A percentile compares a stretch with the other conserved stretches of the same genome.
phyloP scores from a whole-genome alignment of 2,329 filamentous ascomycete genomes.

The Bipolaris gigantea region DNA sequence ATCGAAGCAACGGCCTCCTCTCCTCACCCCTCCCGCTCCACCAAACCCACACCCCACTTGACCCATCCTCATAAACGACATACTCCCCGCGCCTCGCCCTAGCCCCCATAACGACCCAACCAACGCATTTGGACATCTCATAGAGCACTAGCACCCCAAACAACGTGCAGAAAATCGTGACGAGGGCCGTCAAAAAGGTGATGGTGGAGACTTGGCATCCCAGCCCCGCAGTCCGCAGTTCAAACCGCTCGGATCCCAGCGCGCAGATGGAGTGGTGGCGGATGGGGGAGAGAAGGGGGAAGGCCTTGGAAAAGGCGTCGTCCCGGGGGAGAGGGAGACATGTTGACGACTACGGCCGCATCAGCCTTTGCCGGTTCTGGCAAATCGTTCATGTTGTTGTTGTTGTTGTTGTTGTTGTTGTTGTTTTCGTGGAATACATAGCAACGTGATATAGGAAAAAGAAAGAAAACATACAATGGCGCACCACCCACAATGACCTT shows the following conservation, averaged over 20 bases:
- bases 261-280: conserved; percentile 42
- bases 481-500: conserved; percentile 50
- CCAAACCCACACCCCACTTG: conserved; percentile 33
- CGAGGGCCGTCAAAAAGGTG: conserved; percentile 49
- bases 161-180: conserved; percentile 49
- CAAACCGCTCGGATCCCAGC: conserved; percentile 47
- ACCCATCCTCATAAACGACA: conserved; percentile 34
- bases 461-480: conserved; percentile 40
- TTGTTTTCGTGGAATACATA: too few species aligned
- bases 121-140: conserved; percentile 22
- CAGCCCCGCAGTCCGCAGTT: conserved; percentile 49
- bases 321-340: conserved; percentile 48
- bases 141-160: conserved; percentile 44
- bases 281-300: conserved; percentile 47
- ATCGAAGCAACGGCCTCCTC: conserved; percentile 25
- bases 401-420: too few species aligned
- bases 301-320: conserved; percentile 41
- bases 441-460: neutral
- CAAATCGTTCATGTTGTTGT: too few species aligned
- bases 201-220: conserved; percentile 53
- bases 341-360: conserved; percentile 40
- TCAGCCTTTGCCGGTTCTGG: too few species aligned
- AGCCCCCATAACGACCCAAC: conserved; percentile 14
- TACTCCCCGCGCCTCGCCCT: conserved; percentile 32
- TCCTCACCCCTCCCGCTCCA: conserved; percentile 26